phyloP scores from a whole-genome alignment of 164 flowering plant species.

The Nelumbo lutea region DNA sequence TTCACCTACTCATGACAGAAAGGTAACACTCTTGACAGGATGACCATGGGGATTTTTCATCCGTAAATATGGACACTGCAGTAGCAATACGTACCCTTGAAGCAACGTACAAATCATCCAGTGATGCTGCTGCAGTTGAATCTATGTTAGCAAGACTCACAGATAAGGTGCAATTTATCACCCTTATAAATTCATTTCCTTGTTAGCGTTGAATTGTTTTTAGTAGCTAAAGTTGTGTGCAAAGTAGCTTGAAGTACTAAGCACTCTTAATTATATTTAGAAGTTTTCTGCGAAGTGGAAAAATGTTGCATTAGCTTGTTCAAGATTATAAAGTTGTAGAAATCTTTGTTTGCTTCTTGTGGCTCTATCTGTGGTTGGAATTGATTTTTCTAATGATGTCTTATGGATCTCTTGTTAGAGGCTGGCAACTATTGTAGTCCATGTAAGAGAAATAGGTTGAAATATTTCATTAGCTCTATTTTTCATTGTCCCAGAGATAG shows the following conservation, averaged over 20 bases:
- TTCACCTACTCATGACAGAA: not conserved
- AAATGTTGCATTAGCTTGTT: not conserved
- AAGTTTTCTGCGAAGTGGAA: not conserved
- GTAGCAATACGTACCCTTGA: slow-evolving; percentile 98
- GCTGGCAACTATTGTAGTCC: too few relatives aligned
- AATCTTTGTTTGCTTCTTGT: too few relatives aligned
- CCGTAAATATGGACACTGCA: slow-evolving; percentile 99
- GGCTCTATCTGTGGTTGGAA: too few relatives aligned
- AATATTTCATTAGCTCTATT: too few relatives aligned
- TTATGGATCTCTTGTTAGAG: too few relatives aligned
- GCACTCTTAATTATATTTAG: not conserved
- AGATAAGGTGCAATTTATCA: slow-evolving; percentile 51
- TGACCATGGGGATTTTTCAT: slow-evolving; percentile 91
- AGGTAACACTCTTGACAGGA: slow-evolving; percentile 44
- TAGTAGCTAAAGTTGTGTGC: not conserved
- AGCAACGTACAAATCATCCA: slow-evolving; percentile 77
- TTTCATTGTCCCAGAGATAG: not conserved
- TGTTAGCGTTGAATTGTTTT: too few relatives aligned
- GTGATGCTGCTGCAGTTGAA: slow-evolving; percentile 92
- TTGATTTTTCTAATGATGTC: too few relatives aligned
- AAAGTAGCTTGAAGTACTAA: not conserved
- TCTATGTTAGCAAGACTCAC: slow-evolving; percentile 75
- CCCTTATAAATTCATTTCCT: not conserved
- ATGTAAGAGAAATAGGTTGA: not conserved
- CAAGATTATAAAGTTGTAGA: not conserved